Conservation (phyloP, 2,329 filamentous ascomycete species). For the Lachnellula cervina region DNA sequence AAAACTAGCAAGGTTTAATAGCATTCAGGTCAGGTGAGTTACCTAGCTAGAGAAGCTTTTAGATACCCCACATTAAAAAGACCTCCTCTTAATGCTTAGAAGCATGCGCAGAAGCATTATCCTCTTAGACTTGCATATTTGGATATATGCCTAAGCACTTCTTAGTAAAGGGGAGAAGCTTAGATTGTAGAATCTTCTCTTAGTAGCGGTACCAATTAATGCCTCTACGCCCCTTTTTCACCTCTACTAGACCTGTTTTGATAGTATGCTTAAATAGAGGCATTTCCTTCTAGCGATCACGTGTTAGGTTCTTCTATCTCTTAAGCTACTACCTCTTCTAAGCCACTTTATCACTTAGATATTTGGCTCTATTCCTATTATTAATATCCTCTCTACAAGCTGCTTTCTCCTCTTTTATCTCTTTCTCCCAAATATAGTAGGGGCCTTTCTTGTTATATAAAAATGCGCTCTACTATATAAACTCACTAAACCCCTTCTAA, state of each 20-base stretch:
- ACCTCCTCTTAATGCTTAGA: not conserved
- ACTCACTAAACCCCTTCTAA: constrained; percentile 5
- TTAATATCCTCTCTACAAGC: not conserved
- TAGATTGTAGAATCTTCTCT: not conserved
- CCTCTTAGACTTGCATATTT: not conserved
- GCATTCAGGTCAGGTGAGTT: constrained; percentile 25
- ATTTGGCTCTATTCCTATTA: not conserved
- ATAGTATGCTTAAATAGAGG: not conserved
- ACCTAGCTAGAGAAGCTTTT: not conserved
- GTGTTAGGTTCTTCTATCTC: not conserved
- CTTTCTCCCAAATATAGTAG: constrained; percentile 1
- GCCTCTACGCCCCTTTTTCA: not conserved
- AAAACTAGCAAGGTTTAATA: constrained; percentile 23
- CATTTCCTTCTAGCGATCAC: not conserved
- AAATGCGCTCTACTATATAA: constrained; percentile 4
- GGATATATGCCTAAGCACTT: not conserved
- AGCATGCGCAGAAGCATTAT: not conserved
- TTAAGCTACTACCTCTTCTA: not conserved
- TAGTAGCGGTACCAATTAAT: constrained; percentile 6
- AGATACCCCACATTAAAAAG: not conserved
- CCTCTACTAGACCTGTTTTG: not conserved
- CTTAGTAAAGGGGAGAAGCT: not conserved
- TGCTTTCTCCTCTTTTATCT: not conserved
- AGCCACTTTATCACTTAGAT: not conserved
- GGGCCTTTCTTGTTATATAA: constrained; percentile 1